Base-by-base conservation (phyloP, 2,329 filamentous ascomycete genomes). In the Penicillium sp. region DNA sequence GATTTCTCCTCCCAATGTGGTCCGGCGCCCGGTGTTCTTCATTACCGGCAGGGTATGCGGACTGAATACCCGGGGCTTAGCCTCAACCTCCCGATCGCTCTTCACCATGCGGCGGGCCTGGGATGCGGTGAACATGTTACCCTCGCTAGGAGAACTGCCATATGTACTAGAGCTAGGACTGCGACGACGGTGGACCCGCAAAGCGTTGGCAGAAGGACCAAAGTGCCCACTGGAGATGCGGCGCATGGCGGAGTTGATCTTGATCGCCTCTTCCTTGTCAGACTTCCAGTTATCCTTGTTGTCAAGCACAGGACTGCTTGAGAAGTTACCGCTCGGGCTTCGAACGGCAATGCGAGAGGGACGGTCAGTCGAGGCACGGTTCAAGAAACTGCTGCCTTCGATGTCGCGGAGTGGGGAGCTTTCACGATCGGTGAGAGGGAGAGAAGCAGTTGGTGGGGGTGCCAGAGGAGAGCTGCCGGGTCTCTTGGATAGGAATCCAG, bases 401-500 rank as follows among this genome's bases (percentile, higher is more conserved):
- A 87, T 81, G 27, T 79, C 75, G 46, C 81, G 80, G 27, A 87
- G 73, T 1, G 84, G 81, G 0, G 85, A 86, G 42, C 72, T 76
- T 47, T 81, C 83, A 33, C 79, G 80, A 56, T 87, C 85, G 21
- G 85, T 86, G 3, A 85, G 84, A 22, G 84, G 81, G 39, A 87
- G 74, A 50, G 82, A 78, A n/a, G 82, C 82, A 57, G 87, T 75
- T 8, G 81, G 80, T 14, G 85, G 83, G 1, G 82, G 78, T 14
- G 84, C 81, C 4, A 84, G 75, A 4, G 90, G 88, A 3, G 89
- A 91, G 51, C 84, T 87, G 46, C 83, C 75, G 37, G 76, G 84
- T 84, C 78, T 87, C 72, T 88, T 89, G 1, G 90, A 87, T 24
- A 98, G 78, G 73, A 96, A 96, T 5, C 93, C 93, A 2, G 92